These are phyloP conservation scores for Theobroma cacao DNA, from an alignment of 345 rosid species.

Conservation along the genomic window DNA sequence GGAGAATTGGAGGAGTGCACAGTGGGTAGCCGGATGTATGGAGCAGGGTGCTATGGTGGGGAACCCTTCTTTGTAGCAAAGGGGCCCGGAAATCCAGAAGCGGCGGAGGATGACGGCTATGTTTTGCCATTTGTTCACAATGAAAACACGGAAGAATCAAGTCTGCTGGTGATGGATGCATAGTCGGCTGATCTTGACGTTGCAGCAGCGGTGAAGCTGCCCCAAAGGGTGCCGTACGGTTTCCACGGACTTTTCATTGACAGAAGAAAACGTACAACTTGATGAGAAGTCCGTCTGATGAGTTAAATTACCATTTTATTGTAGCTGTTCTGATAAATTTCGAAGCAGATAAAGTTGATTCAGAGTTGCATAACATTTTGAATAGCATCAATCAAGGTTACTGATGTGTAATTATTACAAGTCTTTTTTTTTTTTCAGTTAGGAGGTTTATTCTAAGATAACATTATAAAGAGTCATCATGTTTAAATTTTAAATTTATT, in stretches of 20 bases:
- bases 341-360: no score
- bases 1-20: constrained; percentile 38
- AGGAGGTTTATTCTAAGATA: no score
- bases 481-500: no score
- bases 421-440: no score
- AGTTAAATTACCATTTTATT: no score
- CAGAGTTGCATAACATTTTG: no score
- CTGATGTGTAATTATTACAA: no score
- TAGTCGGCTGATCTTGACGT: constrained; percentile 44
- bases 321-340: no score
- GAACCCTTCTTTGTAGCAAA: constrained; percentile 63
- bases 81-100: constrained; percentile 39
- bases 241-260: constrained; percentile 58
- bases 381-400: no score
- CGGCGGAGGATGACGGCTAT: constrained; percentile 60
- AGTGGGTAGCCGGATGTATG: constrained; percentile 41
- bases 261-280: constrained; percentile 29
- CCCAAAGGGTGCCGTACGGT: constrained; percentile 55
- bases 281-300: no score
- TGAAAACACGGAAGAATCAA: constrained; percentile 47
- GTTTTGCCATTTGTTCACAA: constrained; percentile 49
- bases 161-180: constrained; percentile 62
- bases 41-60: constrained; percentile 49
- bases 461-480: no score
- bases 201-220: constrained; percentile 56